phyloP scores from a whole-genome alignment of 331 rosid species.

The Acacia pycnantha region DNA sequence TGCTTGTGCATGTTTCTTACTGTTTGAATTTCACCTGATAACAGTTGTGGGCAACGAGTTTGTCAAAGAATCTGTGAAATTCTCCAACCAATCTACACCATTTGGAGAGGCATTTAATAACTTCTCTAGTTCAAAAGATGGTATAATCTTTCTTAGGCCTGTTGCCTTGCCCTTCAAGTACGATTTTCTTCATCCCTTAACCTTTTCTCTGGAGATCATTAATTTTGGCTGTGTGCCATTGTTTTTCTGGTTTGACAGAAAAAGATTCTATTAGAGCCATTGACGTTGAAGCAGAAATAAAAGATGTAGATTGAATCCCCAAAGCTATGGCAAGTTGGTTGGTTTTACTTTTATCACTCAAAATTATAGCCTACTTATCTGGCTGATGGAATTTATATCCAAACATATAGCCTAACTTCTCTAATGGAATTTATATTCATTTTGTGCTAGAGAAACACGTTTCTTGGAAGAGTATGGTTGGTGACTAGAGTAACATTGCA shows the following conservation, averaged over 20 bases:
- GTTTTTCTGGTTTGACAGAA: slow-evolving; percentile 41
- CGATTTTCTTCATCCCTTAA: background rate
- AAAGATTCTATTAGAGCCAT: slow-evolving; percentile 57
- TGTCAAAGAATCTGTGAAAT: slow-evolving; percentile 73
- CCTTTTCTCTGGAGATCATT: slow-evolving; percentile 11
- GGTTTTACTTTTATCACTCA: background rate
- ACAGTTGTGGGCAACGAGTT: slow-evolving; percentile 82
- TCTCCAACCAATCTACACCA: slow-evolving; percentile 73
- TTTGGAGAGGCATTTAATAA: slow-evolving; percentile 79
- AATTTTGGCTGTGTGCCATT: background rate
- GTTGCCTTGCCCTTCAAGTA: background rate
- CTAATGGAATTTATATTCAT: background rate
- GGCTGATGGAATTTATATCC: background rate
- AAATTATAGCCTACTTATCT: background rate
- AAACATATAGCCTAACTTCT: background rate
- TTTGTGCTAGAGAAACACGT: slow-evolving; percentile 7
- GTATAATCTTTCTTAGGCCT: slow-evolving; percentile 40
- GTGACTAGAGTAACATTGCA: slow-evolving; percentile 39
- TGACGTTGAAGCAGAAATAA: slow-evolving; percentile 90
- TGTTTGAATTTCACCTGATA: slow-evolving; percentile 18
- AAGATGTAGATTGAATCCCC: slow-evolving; percentile 71
- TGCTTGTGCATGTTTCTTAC: slow-evolving; percentile 15
- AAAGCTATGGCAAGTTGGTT: slow-evolving; percentile 32
- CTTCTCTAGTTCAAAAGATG: slow-evolving; percentile 55
- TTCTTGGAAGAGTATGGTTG: slow-evolving; percentile 15